phyloP scores from a whole-genome alignment of 2,329 filamentous ascomycete genomes.

The Hypomyces rosellus region DNA sequence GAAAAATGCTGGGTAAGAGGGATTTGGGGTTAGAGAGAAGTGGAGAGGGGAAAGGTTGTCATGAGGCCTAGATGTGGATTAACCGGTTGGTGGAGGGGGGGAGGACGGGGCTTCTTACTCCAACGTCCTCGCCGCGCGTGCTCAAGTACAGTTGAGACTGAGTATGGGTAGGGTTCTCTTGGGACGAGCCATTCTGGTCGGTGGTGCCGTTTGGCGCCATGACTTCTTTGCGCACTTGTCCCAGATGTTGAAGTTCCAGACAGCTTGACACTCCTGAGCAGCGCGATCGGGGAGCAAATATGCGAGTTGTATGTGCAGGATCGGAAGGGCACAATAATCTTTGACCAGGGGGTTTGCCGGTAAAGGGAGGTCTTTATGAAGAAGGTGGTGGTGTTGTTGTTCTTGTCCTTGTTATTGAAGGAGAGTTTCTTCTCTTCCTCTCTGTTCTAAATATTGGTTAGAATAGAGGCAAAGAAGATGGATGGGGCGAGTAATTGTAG shows the following conservation, averaged over 20 bases:
- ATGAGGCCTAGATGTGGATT: neutral
- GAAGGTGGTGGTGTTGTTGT: too few relatives aligned
- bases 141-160: slow-evolving; percentile 45
- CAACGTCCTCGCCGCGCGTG: slow-evolving; percentile 45
- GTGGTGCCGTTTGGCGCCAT: slow-evolving; percentile 38
- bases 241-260: too few relatives aligned
- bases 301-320: neutral
- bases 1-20: neutral
- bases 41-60: neutral
- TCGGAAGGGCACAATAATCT: neutral
- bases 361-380: too few relatives aligned
- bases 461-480: too few relatives aligned
- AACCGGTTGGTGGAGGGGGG: neutral
- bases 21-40: neutral
- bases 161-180: slow-evolving; percentile 29
- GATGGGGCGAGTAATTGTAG: too few relatives aligned
- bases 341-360: too few relatives aligned
- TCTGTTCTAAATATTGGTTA: too few relatives aligned
- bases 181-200: slow-evolving; percentile 24
- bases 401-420: too few relatives aligned
- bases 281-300: neutral
- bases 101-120: slow-evolving; percentile 30
- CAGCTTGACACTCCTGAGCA: neutral
- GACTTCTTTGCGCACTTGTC: neutral
- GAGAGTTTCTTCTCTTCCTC: too few relatives aligned